These are phyloP conservation scores for Pseudevernia furfuracea DNA, from an alignment of 495 filamentous ascomycete genomes.

Conservation along the genomic window DNA sequence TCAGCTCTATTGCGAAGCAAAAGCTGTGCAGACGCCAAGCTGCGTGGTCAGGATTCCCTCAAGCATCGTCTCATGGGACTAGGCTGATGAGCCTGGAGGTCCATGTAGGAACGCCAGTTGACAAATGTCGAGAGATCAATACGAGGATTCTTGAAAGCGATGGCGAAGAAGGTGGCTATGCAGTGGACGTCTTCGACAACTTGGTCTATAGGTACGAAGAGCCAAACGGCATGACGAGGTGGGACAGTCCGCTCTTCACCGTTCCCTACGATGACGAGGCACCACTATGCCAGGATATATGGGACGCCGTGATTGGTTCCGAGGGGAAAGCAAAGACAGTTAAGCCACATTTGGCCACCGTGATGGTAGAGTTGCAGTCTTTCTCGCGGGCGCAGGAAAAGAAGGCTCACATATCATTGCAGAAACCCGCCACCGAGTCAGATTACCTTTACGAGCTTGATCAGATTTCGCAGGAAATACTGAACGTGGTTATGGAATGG, in stretches of 20 bases:
- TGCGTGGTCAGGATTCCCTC: constrained; percentile 55
- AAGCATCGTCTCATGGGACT: not conserved
- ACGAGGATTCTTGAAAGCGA: constrained; percentile 32
- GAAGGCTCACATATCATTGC: constrained; percentile 7
- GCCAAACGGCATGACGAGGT: constrained; percentile 87
- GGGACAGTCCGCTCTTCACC: constrained; percentile 92
- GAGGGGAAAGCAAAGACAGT: constrained; percentile 41
- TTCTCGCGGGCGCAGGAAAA: not conserved
- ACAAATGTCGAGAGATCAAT: constrained; percentile 58
- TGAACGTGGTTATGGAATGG: constrained; percentile 65
- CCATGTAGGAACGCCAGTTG: constrained; percentile 72
- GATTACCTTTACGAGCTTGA: constrained; percentile 83
- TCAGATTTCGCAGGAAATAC: constrained; percentile 71
- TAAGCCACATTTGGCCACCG: constrained; percentile 73
- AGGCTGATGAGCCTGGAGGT: constrained; percentile 39
- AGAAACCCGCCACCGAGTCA: constrained; percentile 57
- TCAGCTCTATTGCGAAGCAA: constrained; percentile 91
- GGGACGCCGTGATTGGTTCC: constrained; percentile 60
- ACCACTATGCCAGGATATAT: constrained; percentile 64
- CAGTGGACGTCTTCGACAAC: constrained; percentile 71
- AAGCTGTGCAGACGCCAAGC: constrained; percentile 71
- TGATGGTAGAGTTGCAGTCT: constrained; percentile 43
- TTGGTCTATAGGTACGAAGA: constrained; percentile 94
- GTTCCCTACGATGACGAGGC: constrained; percentile 68
- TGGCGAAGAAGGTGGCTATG: constrained; percentile 31